Evolutionary conservation across 2,329 filamentous ascomycete genomes (phyloP).

Genomic region (Aspergillus sp.): DNA sequence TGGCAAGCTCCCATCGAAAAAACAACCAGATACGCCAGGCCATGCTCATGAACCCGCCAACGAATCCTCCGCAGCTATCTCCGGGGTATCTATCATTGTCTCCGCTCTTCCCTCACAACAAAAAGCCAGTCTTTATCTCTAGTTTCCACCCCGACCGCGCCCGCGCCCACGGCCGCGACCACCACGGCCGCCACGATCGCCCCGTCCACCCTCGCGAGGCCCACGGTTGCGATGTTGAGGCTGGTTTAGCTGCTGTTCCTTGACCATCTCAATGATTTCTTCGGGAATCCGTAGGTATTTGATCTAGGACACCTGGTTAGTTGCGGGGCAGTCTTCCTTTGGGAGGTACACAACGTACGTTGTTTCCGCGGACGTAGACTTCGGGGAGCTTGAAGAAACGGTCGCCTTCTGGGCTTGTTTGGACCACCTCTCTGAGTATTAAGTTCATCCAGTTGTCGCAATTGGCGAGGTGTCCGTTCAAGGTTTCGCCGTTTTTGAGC

Average conservation of each 20-base stretch:
- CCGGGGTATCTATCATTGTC: constrained; percentile 37
- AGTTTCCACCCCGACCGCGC: constrained; percentile 40
- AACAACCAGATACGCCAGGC: constrained; percentile 41
- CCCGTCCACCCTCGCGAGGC: constrained; percentile 35
- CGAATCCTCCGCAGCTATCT: constrained; percentile 28
- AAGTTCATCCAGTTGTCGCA: constrained; percentile 99
- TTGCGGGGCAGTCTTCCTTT: neutral
- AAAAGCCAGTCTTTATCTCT: constrained; percentile 11
- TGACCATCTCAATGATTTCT: constrained; percentile 91
- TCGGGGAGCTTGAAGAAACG: constrained; percentile 90
- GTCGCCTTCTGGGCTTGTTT: constrained; percentile 92
- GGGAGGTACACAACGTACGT: constrained; percentile 59
- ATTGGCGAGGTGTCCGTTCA: constrained; percentile 92
- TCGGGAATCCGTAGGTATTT: constrained; percentile 97
- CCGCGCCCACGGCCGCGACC: constrained; percentile 47
- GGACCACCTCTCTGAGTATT: constrained; percentile 93
- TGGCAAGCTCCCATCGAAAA: constrained; percentile 30
- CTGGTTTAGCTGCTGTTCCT: constrained; percentile 83
- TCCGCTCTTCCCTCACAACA: constrained; percentile 13
- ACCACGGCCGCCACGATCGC: constrained; percentile 43
- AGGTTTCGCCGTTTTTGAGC: constrained; percentile 94
- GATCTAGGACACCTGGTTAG: constrained; percentile 61
- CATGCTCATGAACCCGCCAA: constrained; percentile 38
- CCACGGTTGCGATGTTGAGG: constrained; percentile 43
- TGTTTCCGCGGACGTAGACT: constrained; percentile 96